Evolutionary conservation across 2,329 filamentous ascomycete genomes (phyloP).

Genomic region (Fusarium sp.): DNA sequence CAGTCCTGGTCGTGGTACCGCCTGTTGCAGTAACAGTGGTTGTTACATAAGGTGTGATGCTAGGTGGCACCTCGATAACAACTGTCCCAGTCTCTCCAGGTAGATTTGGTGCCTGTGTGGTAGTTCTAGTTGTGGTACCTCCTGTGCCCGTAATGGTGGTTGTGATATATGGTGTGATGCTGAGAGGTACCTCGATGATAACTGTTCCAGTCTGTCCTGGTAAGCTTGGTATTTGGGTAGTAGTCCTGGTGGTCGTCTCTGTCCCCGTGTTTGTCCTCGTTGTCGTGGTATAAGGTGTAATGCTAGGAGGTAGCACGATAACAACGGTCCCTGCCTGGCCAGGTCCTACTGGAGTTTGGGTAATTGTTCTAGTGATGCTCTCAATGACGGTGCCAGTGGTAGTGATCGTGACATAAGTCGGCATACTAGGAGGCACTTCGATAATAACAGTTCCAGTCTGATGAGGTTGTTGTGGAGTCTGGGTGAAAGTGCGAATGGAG

Average conservation of each 20-base stretch:
- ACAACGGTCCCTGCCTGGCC: conserved; percentile 1
- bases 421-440: neutral
- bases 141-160: too few species aligned
- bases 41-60: neutral
- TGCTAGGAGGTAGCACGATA: too few species aligned
- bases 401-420: neutral
- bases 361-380: neutral
- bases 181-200: neutral
- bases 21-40: neutral
- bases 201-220: neutral
- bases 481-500: neutral
- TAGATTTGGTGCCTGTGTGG: too few species aligned
- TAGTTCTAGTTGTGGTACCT: too few species aligned
- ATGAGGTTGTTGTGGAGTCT: neutral
- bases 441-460: neutral
- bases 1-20: neutral
- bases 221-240: neutral
- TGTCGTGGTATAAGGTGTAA: too few species aligned
- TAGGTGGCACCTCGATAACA: neutral
- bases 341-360: neutral
- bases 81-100: neutral
- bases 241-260: neutral
- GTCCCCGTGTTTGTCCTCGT: too few species aligned
- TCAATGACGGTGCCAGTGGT: neutral
- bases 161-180: too few species aligned